Conservation (phyloP, 208 protist species). For the Polymyxa betae region DNA sequence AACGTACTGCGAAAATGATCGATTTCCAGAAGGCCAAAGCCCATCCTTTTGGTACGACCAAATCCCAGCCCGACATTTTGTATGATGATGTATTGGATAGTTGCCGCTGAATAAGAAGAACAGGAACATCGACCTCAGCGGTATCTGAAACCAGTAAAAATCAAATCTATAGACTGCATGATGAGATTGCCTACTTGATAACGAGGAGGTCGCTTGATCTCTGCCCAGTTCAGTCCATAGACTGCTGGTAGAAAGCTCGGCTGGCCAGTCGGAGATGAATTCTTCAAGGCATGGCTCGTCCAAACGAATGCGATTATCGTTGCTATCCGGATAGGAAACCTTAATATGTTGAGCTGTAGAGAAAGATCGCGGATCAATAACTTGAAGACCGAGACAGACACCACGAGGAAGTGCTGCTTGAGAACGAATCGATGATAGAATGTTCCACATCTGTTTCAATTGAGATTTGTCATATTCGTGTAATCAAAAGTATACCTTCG, state of each 20-base stretch:
- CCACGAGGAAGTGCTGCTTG: background rate
- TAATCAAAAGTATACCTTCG: too few species aligned
- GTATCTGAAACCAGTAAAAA: too few species aligned
- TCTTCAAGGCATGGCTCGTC: too few species aligned
- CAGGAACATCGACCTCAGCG: background rate
- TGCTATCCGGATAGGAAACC: background rate
- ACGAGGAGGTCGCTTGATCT: too few species aligned
- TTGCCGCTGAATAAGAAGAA: slow-evolving; percentile 42
- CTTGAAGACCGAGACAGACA: background rate
- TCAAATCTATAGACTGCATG: background rate
- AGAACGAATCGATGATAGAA: background rate
- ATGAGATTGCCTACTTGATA: background rate
- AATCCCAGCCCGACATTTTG: slow-evolving; percentile 37
- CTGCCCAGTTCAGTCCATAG: background rate
- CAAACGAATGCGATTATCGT: background rate
- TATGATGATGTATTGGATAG: background rate
- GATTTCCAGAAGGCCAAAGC: background rate
- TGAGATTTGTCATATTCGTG: too few species aligned
- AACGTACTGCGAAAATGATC: background rate
- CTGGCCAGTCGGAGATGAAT: too few species aligned
- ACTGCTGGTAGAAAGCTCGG: too few species aligned
- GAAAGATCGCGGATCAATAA: background rate
- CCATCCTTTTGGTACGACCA: slow-evolving; percentile 46
- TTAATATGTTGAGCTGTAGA: background rate
- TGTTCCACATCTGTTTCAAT: background rate